Evolutionary conservation across 2,329 filamentous ascomycete species (phyloP).

Genomic region (Ophioceras dolichostomum): DNA sequence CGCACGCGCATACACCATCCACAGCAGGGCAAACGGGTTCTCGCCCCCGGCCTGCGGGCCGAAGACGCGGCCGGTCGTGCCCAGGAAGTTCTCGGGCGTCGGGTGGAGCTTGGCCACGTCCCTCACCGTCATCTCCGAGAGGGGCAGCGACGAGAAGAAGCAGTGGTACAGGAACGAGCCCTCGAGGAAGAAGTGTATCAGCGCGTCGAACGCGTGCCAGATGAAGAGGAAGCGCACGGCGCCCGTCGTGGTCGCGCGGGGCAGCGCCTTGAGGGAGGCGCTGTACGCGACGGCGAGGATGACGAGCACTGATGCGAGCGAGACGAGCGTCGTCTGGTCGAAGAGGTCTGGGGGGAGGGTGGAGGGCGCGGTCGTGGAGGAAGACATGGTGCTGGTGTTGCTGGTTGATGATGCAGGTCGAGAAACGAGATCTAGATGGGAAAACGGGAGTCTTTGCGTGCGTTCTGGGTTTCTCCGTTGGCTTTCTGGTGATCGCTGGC

Average conservation of each 20-base stretch:
- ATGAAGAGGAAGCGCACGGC: slow-evolving; percentile 71
- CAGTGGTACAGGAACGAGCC: slow-evolving; percentile 88
- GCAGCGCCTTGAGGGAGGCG: slow-evolving; percentile 31
- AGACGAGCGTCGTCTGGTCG: slow-evolving; percentile 46
- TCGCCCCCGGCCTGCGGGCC: slow-evolving; percentile 44
- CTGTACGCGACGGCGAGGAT: slow-evolving; percentile 38
- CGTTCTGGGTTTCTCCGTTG: too few species aligned
- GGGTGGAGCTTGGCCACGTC: slow-evolving; percentile 26
- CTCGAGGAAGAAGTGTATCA: slow-evolving; percentile 87
- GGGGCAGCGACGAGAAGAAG: slow-evolving; percentile 54
- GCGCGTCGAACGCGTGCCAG: slow-evolving; percentile 88
- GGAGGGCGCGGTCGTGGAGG: slow-evolving; percentile 1
- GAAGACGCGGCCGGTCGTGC: slow-evolving; percentile 34
- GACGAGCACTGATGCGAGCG: slow-evolving; percentile 40
- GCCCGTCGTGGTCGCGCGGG: slow-evolving; percentile 34
- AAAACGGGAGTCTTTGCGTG: too few species aligned
- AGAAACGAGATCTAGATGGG: not conserved
- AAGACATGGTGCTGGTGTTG: slow-evolving; percentile 7
- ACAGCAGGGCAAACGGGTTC: slow-evolving; percentile 44
- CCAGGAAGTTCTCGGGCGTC: slow-evolving; percentile 40
- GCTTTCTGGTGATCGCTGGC: too few species aligned
- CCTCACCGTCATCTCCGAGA: slow-evolving; percentile 15
- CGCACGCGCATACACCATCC: slow-evolving; percentile 58
- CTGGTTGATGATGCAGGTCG: not conserved
- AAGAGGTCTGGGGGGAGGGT: slow-evolving; percentile 41